These are phyloP conservation scores for Klebsormidium nitens DNA, from an alignment of 139 green algal species.

Conservation along the genomic window DNA sequence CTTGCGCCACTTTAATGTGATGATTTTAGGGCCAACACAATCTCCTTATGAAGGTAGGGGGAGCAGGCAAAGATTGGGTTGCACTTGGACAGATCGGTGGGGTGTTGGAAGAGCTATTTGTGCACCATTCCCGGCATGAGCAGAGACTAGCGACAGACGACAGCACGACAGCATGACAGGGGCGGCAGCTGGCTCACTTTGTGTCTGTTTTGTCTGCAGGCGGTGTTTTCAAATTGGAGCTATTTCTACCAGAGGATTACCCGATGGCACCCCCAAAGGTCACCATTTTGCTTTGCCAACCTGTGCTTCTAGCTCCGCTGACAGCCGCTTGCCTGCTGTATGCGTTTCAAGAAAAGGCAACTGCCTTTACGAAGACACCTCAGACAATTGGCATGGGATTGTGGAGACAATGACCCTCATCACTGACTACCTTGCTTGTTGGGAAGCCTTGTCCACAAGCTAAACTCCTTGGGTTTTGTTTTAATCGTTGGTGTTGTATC, in stretches of 20 bases:
- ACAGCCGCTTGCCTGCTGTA: not conserved
- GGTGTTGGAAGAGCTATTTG: too few species aligned
- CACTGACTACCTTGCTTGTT: slow-evolving; percentile 2
- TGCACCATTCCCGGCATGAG: too few species aligned
- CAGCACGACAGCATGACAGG: not conserved
- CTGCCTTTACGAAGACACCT: not conserved
- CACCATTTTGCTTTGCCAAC: not conserved
- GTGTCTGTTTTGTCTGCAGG: slow-evolving; percentile 47
- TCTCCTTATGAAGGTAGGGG: slow-evolving; percentile 88
- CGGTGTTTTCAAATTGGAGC: slow-evolving; percentile 93
- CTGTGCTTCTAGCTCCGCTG: not conserved
- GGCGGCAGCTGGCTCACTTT: not conserved
- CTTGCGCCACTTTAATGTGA: slow-evolving; percentile 96
- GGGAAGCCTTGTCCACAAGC: not conserved
- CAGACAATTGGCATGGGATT: not conserved
- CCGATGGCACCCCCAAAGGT: slow-evolving; percentile 97
- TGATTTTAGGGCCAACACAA: slow-evolving; percentile 83
- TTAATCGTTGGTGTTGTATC: not conserved
- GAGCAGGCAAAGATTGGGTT: not conserved
- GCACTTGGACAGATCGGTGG: not conserved
- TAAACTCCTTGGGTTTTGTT: not conserved
- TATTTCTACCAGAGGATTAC: slow-evolving; percentile 99
- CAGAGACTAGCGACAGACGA: too few species aligned
- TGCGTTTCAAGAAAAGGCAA: not conserved
- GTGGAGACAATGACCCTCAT: not conserved